phyloP scores from a whole-genome alignment of 2,329 filamentous ascomycete genomes.

The Botrytis paeoniae region DNA sequence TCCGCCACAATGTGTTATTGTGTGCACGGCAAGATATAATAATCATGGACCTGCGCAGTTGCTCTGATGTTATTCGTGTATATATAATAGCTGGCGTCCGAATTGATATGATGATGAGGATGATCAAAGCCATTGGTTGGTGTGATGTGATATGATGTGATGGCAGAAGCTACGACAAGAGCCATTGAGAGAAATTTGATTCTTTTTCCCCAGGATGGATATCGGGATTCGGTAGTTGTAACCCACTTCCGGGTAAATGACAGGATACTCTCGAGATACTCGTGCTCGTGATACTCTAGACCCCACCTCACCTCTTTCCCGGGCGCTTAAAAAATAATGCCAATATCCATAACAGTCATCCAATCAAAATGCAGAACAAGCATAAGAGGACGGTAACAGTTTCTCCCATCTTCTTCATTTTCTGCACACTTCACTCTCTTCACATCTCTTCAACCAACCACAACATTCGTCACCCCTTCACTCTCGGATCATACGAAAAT shows the following conservation, averaged over 20 bases:
- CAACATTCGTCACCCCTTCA: background rate
- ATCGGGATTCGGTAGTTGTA: background rate
- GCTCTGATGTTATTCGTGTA: background rate
- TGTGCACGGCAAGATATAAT: background rate
- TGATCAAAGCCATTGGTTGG: background rate
- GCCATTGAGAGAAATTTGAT: background rate
- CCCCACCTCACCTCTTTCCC: background rate
- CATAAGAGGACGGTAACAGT: background rate
- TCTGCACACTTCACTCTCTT: background rate
- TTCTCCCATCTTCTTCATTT: background rate
- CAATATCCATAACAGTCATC: background rate
- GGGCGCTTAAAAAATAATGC: slow-evolving; percentile 1
- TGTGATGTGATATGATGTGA: background rate
- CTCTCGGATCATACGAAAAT: background rate
- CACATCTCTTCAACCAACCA: slow-evolving; percentile 11
- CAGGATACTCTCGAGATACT: background rate
- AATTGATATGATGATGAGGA: background rate
- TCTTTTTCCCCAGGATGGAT: background rate
- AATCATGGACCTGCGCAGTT: background rate
- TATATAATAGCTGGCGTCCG: background rate
- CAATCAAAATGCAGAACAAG: background rate
- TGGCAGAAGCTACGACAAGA: background rate
- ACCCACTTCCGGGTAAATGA: background rate
- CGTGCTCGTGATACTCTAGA: background rate
- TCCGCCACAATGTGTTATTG: background rate